Base-by-base conservation (phyloP, 78 protist species). In the Corallochytrium limacisporum region DNA sequence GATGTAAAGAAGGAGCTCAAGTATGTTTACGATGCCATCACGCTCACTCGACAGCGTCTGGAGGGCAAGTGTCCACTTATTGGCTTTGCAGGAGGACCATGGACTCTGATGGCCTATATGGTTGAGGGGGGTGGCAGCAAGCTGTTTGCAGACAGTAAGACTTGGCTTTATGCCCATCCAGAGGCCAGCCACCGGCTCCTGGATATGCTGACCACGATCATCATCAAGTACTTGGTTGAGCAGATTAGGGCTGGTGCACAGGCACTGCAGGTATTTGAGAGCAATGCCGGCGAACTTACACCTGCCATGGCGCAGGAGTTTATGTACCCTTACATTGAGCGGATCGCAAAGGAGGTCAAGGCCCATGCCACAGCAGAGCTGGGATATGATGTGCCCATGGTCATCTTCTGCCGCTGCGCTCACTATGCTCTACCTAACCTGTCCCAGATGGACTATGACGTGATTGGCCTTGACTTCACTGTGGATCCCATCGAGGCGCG, bases 51-150 rank as follows among this genome's bases (percentile, higher is more conserved):
- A 22, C 68, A 69, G n/a, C 18, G 40, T 2, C 63, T 88, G 0
- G 82, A 71, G 10, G 89, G 87, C 32, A 29, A 51, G 20, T 81
- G 77, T 26, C 90, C 90, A 26, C 62, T 79, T 12, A 60, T 85
- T 44, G 90, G 90, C 16, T 85, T 85, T 38, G 49, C 81, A 31
- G 89, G 89, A n/a, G 65, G 54, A 13, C 74, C 74, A 20, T 91
- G 86, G 87, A 91, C 96, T 1, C 69, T 87, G 35, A 76, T 85
- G 61, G 73, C 91, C 12, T 91, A 91, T 80, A 74, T 83, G 49
- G 67, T 85, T 29, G 93, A 91, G 57, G 96, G 96, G 50, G 74
- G 83, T 0, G 86, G 91, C 60, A 54, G 54, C 44, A 61, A 62
- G 49, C 65, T 68, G 10, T 72, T 39, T 36, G 42, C 57, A 76